These are phyloP conservation scores for Lineolata rhizophorae DNA, from an alignment of 495 filamentous ascomycete genomes.

Conservation along the genomic window DNA sequence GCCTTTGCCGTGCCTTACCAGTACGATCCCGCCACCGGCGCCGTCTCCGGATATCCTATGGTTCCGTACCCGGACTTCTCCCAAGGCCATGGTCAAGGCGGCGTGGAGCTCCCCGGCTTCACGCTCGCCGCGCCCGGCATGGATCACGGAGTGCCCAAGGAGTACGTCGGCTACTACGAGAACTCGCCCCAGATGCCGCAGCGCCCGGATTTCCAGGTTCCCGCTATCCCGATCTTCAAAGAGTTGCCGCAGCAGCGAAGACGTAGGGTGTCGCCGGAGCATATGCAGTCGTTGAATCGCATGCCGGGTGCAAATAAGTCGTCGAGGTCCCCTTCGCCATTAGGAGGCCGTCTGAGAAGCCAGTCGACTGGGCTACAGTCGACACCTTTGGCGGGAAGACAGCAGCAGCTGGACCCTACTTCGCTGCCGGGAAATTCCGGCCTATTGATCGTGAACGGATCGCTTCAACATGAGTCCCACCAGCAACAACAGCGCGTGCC, in stretches of 20 bases:
- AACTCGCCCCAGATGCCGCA: slow-evolving; percentile 31
- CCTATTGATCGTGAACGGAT: too few species aligned
- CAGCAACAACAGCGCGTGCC: too few species aligned
- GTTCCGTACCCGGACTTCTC: slow-evolving; percentile 6
- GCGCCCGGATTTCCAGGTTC: slow-evolving; percentile 23
- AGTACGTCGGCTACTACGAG: slow-evolving; percentile 41
- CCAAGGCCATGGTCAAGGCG: slow-evolving; percentile 11
- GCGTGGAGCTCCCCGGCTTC: slow-evolving; percentile 24
- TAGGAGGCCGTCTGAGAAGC: too few species aligned
- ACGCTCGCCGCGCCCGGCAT: too few species aligned
- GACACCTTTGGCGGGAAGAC: too few species aligned
- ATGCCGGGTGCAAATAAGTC: too few species aligned
- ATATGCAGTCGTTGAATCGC: slow-evolving; percentile 15
- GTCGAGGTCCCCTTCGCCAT: too few species aligned
- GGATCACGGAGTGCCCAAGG: slow-evolving; percentile 23
- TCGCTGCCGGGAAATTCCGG: too few species aligned
- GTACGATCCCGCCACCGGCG: not conserved
- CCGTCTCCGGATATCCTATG: not conserved
- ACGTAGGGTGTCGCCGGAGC: slow-evolving; percentile 23
- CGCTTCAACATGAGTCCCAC: too few species aligned
- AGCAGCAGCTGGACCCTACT: too few species aligned
- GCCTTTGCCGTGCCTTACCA: too few species aligned
- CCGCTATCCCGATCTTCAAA: slow-evolving; percentile 24
- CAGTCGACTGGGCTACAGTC: too few species aligned
- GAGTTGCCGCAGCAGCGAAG: slow-evolving; percentile 27